These are phyloP conservation scores for Parastagonospora avenae DNA, from an alignment of 2,329 filamentous ascomycete species.

Conservation along the genomic window DNA sequence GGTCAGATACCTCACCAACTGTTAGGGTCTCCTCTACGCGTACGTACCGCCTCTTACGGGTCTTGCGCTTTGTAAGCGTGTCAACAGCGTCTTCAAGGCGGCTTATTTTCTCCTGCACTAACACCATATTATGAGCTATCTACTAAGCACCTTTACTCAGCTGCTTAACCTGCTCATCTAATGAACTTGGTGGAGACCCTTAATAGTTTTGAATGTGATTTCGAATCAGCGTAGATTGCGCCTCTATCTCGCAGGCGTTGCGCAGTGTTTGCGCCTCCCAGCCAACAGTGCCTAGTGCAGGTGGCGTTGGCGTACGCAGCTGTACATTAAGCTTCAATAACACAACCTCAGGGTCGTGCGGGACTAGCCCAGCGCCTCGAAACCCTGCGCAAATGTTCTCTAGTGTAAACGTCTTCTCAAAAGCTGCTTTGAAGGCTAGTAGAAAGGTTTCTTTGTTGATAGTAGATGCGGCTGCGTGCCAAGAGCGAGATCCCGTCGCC, in stretches of 20 bases:
- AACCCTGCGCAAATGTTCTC: slow-evolving; percentile 37
- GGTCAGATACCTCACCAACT: not conserved
- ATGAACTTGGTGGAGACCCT: too few relatives aligned
- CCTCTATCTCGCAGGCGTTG: slow-evolving; percentile 8
- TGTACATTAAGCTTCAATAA: slow-evolving; percentile 40
- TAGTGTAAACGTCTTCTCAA: slow-evolving; percentile 8
- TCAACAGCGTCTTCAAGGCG: too few relatives aligned
- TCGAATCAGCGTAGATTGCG: slow-evolving; percentile 8
- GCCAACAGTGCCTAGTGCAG: not conserved
- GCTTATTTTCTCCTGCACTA: too few relatives aligned
- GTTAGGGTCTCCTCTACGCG: not conserved
- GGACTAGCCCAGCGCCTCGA: slow-evolving; percentile 39
- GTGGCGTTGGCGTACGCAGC: slow-evolving; percentile 14
- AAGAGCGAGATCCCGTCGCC: slow-evolving; percentile 31
- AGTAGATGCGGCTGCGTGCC: slow-evolving; percentile 31
- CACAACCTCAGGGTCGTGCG: slow-evolving; percentile 35
- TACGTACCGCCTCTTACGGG: not conserved
- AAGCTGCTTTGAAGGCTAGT: slow-evolving; percentile 27
- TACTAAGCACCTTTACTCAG: too few relatives aligned
- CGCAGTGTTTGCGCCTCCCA: slow-evolving; percentile 15
- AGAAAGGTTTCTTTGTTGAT: slow-evolving; percentile 28
- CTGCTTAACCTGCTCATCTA: too few relatives aligned
- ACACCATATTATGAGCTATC: too few relatives aligned
- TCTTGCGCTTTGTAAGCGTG: not conserved
- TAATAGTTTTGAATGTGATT: not conserved